Conservation (phyloP, 495 filamentous ascomycete species). For the Cercophora scortea region DNA sequence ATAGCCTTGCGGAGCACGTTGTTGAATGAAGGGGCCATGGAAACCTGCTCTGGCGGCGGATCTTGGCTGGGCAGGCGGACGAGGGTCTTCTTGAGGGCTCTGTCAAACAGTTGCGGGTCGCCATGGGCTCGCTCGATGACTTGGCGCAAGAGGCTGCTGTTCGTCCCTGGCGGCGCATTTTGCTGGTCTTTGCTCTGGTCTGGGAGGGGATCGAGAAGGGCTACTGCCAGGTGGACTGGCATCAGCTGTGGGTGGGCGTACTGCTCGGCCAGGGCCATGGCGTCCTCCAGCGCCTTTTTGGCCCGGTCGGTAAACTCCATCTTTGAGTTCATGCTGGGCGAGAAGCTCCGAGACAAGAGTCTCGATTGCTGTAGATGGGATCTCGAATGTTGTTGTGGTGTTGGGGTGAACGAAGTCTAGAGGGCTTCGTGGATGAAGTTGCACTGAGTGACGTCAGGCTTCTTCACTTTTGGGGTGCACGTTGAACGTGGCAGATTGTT, state of each 20-base stretch:
- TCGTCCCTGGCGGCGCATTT: conserved; percentile 50
- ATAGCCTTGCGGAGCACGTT: conserved; percentile 75
- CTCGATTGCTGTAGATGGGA: conserved; percentile 2
- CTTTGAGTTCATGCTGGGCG: conserved; percentile 39
- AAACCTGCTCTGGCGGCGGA: conserved; percentile 80
- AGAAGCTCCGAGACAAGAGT: conserved; percentile 12
- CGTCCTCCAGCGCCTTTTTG: conserved; percentile 77
- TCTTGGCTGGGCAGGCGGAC: conserved; percentile 91
- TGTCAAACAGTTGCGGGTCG: conserved; percentile 80
- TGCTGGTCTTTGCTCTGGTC: conserved; percentile 73
- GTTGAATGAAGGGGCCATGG: conserved; percentile 69
- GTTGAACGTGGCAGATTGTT: not conserved
- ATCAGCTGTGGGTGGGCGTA: conserved; percentile 85
- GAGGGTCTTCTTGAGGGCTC: conserved; percentile 80
- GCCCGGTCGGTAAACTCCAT: conserved; percentile 91
- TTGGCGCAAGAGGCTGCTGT: conserved; percentile 77
- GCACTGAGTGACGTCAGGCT: conserved; percentile 20
- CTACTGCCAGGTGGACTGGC: conserved; percentile 80
- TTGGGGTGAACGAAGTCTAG: not conserved
- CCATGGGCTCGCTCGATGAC: conserved; percentile 91
- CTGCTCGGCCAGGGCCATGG: conserved; percentile 72
- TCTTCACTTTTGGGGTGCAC: not conserved
- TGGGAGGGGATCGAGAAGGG: conserved; percentile 74
- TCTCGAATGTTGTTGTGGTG: not conserved
- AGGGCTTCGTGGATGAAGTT: conserved; percentile 2